Base-by-base conservation (phyloP, 2,329 filamentous ascomycete species). In the Claviceps paspali region DNA sequence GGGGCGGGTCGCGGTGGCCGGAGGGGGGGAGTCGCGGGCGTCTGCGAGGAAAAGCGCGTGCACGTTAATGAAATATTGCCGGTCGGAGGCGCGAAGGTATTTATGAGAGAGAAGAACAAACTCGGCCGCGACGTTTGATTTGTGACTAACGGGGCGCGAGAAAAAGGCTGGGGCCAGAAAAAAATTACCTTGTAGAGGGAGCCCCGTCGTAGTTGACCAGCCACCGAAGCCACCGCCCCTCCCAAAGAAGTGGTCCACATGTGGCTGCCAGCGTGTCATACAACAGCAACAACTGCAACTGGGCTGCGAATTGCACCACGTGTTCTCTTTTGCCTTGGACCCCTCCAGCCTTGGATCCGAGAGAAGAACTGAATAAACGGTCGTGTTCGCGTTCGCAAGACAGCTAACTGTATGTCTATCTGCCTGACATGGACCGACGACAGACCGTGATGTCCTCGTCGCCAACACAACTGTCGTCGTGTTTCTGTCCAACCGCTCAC, bases 1-100 rank as follows among this genome's bases (percentile, higher is more conserved):
- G 41, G 36, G 11, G 32, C 39, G 39, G 35, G 39, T 41, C 35
- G 35, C 39, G 28, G 39, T 27, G 28, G 38, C 22, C 35, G 31
- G 39, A 41, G 35, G 41, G 45, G 28, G 30, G 31, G 10, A 10
- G 18, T 6, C 7, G 30, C 52, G 53, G 55, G 52, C 52, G 52
- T 56, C 57, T 58, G 54, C 50, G 56, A 59, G 52, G 56, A 55
- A 61, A 62, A 62, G 57, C 59, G 60, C 59, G 59, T 61, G 58
- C 59, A 62, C 57, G 58, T 62, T 59, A 59, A 56, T 61, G 48
- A 54, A 53, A 51, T 59, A 58, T 56, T 50, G 46, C 55, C 52
- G 57, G 56, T 56, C 51, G 60, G 59, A 59, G 58, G 59, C 58
- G 59, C 57, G 49, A 54, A 60, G 56, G 55, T 62, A 63, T 62